Base-by-base conservation (phyloP, 495 filamentous ascomycete genomes). In the Lasiosphaeria miniovina region DNA sequence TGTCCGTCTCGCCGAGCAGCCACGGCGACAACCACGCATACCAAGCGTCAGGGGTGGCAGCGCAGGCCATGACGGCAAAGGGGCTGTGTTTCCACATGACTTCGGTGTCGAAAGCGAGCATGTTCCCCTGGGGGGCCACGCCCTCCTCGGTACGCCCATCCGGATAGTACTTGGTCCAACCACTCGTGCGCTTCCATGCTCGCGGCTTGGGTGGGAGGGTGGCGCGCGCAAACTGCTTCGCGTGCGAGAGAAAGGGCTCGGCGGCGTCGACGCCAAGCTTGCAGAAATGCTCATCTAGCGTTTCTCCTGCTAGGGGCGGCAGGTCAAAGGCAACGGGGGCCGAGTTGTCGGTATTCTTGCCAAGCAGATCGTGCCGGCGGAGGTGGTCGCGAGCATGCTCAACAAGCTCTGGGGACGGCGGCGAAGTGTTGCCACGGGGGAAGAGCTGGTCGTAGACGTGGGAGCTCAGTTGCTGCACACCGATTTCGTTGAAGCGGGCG, bases 21-120 rank as follows among this genome's bases (percentile, higher is more conserved):
- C 94, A 99, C 0, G 94, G 94, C 24, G 93, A 97, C 54, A 99
- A 72, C 94, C 94, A 99, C 2, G 89, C 90, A 76, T 98, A 99
- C 94, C 94, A 99, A 31, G 89, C 85, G 12, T 85, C 90, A 10
- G 89, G 86, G 61, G 90, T 90, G 52, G 86, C 89, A 9, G 94
- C 94, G 63, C 91, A 97, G 40, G 94, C 94, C 94, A 99, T 98
- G 45, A 95, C 89, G 6, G 94, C 92, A 73, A 89, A 98, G 0
- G 88, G 84, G 66, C 87, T 90, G 67, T 92, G 84, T 66, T 95
- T 96, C 78, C 87, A 99, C 86, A 99, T 88, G 50, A 97, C 93
- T 74, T 99, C 94, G 11, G 91, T 94, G 73, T 99, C 94, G 68
- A 99, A 99, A 35, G 87, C 90, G 45, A 99, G 74, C 83, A 91